Base-by-base conservation (phyloP, 768 basidiomycete species). In the Pisolithus microcarpus region DNA sequence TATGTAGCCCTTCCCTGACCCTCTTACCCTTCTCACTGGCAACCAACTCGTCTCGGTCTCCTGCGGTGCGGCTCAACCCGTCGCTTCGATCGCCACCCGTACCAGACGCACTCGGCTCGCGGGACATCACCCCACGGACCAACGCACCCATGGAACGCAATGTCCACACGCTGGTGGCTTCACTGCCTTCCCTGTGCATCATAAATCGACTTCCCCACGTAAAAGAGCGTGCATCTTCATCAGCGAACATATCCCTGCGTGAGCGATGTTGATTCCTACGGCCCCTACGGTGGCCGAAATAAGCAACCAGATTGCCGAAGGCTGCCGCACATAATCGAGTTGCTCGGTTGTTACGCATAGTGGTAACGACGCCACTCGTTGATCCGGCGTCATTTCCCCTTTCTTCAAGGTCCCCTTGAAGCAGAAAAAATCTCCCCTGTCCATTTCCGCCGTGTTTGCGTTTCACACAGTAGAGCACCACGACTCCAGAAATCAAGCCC, bases 241-340 rank as follows among this genome's bases (percentile, higher is more conserved):
- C 86, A 4, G 80, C 85, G 34, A 89, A 75, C 78, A 90, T 88
- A 61, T 90, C 85, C 28, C 76, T 74, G 28, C 87, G 74, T 49
- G 65, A 65, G 8, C 49, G 59, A 23, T 5, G 49, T 16, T 48
- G n/a, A 8, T 6, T 36, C 15, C 49, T 51, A 13, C 44, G 48
- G 49, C 43, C 46, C 46, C 49, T 63, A 18, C 37, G 48, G 51
- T 68, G 40, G 30, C 67, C 60, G 16, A 67, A 46, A 23, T 48
- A 48, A 45, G 57, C 45, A n/a, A 67, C 53, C 45, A 65, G 26
- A 34, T 50, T 57, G 7, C 39, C 51, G 21, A 68, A 37, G 19
- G 49, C 39, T 7, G 48, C 44, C 7, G 48, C 31, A 6, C 38
- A 31, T n/a, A 38, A 42, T 26, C 37, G 24, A 13, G 38, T 36